Evolutionary conservation across 2,329 filamentous ascomycete species (phyloP).

Genomic region (Alternaria incomplexa): DNA sequence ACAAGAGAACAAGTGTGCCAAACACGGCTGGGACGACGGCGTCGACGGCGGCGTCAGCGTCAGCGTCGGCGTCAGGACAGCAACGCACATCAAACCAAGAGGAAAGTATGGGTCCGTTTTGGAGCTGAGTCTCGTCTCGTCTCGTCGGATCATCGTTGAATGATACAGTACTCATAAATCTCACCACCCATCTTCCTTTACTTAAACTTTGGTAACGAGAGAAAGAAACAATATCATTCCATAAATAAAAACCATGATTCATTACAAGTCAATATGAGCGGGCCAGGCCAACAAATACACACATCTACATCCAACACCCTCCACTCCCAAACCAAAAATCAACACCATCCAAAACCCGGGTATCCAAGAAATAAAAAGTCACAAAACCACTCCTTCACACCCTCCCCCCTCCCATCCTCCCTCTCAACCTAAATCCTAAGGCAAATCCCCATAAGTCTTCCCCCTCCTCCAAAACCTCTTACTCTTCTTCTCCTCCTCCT

Average conservation of each 20-base stretch:
- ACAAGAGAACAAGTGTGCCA: slow-evolving; percentile 17
- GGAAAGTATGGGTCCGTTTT: slow-evolving; percentile 32
- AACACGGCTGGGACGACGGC: neutral
- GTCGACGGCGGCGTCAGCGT: neutral
- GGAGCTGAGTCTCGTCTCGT: slow-evolving; percentile 9
- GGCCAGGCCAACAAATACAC: neutral
- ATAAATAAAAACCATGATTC: neutral
- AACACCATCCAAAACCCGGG: neutral
- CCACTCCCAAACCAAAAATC: neutral
- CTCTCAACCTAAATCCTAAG: neutral
- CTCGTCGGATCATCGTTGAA: neutral
- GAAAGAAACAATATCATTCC: neutral
- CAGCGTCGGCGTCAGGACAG: neutral
- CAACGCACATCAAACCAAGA: slow-evolving; percentile 16
- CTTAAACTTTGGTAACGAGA: no score
- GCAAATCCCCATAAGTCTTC: slow-evolving; percentile 32
- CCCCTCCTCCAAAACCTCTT: slow-evolving; percentile 45
- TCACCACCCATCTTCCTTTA: neutral
- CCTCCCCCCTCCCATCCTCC: neutral
- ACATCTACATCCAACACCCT: neutral
- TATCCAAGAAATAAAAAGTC: neutral
- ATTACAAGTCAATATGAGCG: neutral
- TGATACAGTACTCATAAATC: neutral
- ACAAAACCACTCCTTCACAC: neutral
- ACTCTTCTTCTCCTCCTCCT: slow-evolving; percentile 43